Percentiles rank a stretch among this genome's conserved stretches.
Conservation (phyloP, 2,329 filamentous ascomycete species). For the Anthostomella pinea region DNA sequence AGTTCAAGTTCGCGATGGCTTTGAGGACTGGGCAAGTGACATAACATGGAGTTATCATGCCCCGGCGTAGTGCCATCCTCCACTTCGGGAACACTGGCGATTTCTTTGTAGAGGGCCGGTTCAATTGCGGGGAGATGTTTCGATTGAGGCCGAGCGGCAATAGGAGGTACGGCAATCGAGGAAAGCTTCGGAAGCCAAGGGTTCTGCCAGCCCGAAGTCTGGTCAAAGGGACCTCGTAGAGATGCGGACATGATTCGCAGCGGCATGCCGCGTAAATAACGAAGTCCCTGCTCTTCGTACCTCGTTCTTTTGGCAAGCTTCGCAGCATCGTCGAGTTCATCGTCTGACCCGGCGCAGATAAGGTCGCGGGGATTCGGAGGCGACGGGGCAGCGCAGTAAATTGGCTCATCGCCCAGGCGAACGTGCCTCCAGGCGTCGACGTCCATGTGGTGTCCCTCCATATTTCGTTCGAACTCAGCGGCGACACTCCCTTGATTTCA, state of each 20-base stretch:
- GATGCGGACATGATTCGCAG: slow-evolving; percentile 59
- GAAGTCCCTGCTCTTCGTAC: slow-evolving; percentile 57
- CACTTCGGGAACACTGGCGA: slow-evolving; percentile 4
- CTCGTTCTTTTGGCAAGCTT: slow-evolving; percentile 49
- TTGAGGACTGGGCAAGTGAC: slow-evolving; percentile 39
- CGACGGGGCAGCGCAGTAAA: slow-evolving; percentile 45
- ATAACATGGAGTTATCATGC: slow-evolving; percentile 29
- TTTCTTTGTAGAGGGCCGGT: slow-evolving; percentile 5
- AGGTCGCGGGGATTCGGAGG: slow-evolving; percentile 41
- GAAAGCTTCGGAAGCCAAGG: slow-evolving; percentile 43
- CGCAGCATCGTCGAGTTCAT: slow-evolving; percentile 49
- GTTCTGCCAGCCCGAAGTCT: slow-evolving; percentile 47
- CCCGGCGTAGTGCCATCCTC: slow-evolving; percentile 8
- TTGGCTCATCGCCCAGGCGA: slow-evolving; percentile 34
- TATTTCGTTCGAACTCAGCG: slow-evolving; percentile 12
- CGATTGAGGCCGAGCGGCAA: slow-evolving; percentile 1
- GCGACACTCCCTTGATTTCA: no score
- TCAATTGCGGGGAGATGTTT: slow-evolving; percentile 10
- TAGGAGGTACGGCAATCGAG: slow-evolving; percentile 2
- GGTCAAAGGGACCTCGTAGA: slow-evolving; percentile 60
- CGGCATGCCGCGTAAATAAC: slow-evolving; percentile 54
- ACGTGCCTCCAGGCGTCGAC: slow-evolving; percentile 20
- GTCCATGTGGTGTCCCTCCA: slow-evolving; percentile 18
- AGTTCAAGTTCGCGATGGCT: slow-evolving; percentile 26
- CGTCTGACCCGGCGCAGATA: slow-evolving; percentile 55